Conservation (phyloP, 495 filamentous ascomycete species). For the Penicillium riverlandense region DNA sequence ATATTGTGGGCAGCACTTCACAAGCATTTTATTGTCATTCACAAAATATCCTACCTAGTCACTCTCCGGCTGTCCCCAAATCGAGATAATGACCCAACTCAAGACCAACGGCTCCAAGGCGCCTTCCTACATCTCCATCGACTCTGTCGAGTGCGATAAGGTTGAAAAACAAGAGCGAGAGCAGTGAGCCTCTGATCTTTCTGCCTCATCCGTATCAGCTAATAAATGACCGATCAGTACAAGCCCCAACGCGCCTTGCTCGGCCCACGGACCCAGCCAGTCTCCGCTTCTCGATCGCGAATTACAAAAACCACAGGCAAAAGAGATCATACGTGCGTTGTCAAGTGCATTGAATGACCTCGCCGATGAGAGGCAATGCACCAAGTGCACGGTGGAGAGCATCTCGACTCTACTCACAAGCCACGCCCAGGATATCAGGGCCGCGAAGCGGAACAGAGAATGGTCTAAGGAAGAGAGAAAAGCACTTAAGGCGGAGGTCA, state of each 20-base stretch:
- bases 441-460: conserved; percentile 8
- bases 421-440: conserved; percentile 5
- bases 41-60: too few relatives aligned
- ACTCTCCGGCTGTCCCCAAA: too few relatives aligned
- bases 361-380: conserved; percentile 8
- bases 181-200: too few relatives aligned
- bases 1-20: too few relatives aligned
- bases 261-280: conserved; percentile 7
- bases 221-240: neutral
- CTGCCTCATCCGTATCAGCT: neutral
- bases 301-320: conserved; percentile 3
- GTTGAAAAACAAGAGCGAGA: too few relatives aligned
- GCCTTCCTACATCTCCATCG: too few relatives aligned
- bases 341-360: conserved; percentile 6
- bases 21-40: too few relatives aligned
- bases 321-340: conserved; percentile 2
- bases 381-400: conserved; percentile 10
- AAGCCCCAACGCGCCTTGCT: conserved; percentile 1
- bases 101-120: too few relatives aligned
- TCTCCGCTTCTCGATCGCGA: conserved; percentile 7
- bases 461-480: conserved; percentile 13
- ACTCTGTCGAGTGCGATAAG: too few relatives aligned
- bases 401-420: conserved; percentile 4
- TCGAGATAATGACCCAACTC: too few relatives aligned
- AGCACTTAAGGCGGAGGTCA: conserved; percentile 11